phyloP scores from a whole-genome alignment of 208 protist species.

The Ichthyophonus hoferi region DNA sequence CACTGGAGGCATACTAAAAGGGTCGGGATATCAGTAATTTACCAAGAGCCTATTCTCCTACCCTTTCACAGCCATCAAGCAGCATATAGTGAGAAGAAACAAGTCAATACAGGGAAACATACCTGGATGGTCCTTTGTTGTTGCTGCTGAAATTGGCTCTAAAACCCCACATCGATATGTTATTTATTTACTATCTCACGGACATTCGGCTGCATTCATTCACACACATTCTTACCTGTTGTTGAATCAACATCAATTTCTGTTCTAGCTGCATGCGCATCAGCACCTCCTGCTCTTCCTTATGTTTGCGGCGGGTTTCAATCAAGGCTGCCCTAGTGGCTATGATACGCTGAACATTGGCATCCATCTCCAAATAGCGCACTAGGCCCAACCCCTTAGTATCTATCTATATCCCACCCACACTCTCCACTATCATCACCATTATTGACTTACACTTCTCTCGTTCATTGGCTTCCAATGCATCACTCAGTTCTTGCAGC shows the following conservation, averaged over 20 bases:
- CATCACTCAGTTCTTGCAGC: neutral
- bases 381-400: neutral
- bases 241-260: conserved; percentile 22
- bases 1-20: too few relatives aligned
- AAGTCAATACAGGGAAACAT: neutral
- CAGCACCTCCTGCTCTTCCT: conserved; percentile 31
- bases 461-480: neutral
- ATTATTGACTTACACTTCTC: neutral
- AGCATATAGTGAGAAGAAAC: neutral
- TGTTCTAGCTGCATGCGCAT: conserved; percentile 30
- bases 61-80: neutral
- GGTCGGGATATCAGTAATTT: too few relatives aligned
- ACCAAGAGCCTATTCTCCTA: too few relatives aligned
- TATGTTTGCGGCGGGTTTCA: conserved; percentile 4
- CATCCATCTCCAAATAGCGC: neutral
- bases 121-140: neutral
- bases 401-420: neutral
- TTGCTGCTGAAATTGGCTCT: neutral
- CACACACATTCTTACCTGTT: neutral
- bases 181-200: neutral
- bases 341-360: neutral
- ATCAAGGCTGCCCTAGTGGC: neutral
- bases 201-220: neutral
- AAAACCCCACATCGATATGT: neutral
- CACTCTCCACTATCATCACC: neutral